Base-by-base conservation (phyloP, 2,329 filamentous ascomycete genomes). In the Grosmannia penicillata region DNA sequence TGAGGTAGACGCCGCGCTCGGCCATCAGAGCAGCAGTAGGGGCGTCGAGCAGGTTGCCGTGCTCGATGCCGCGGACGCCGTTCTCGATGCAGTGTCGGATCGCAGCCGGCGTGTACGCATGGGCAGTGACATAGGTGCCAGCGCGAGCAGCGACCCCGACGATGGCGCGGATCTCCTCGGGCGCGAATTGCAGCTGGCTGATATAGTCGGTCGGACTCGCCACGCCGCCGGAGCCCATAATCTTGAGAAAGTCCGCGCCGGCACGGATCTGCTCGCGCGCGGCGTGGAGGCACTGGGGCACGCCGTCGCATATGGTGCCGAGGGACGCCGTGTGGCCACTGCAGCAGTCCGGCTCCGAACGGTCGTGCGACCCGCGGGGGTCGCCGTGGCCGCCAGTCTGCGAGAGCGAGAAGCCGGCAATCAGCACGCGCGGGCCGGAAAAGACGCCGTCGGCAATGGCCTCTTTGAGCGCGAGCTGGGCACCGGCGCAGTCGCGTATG, bases 191-290 rank as follows among this genome's bases (percentile, higher is more conserved):
- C 13, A 68, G 48, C 44, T 64, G 60, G 6, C 65, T 59, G 21
- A 72, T 54, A 27, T 55, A 55, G 46, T 72, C 69, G 0, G 65
- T 69, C 1, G 65, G 66, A 28, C 58, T 65, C 3, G 63, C 57
- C 5, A 73, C 67, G 8, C 70, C 69, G 1, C 70, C 68, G 2
- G 59, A 60, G 3, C 59, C 56, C 68, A 72, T 72, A 45, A 74
- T 68, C 51, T 73, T 74, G 51, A 74, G 62, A 45, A 72, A 72
- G 47, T 72, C 65, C 1, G 62, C 58, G 2, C 69, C 68, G 11
- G 52, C 53, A 3, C 68, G 54, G 2, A 74, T 47, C 48, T 72
- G 61, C 40, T 72, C 66, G 7, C 69, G 57, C 1, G 61, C 62
- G 23, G 56, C 61, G 36, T 60, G 59, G 39, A 68, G 54, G 47